Evolutionary conservation across 306 rosid genomes (phyloP), one percentile per base, ranked within the genome.

Genomic region (Vigna radiata): DNA sequence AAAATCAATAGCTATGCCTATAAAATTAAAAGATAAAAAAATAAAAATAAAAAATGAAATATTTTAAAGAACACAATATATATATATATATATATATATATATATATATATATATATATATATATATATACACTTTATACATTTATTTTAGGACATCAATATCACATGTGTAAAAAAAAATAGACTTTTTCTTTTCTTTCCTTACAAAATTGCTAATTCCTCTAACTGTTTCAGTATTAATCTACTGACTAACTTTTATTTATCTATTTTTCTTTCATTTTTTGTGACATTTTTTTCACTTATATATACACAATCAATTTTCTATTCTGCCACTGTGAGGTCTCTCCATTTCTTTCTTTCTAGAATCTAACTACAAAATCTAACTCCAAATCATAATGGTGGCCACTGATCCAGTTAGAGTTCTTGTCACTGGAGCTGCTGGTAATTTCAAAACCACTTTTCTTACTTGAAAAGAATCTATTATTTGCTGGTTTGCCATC

Each of bases 371-470:
- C 53, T 21, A 18, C 46, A 18, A 62, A 56, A 39, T n/a, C 8
- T n/a, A 9, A 25, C 53, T 21, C 23, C 46, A 18, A 62, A 69
- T 70, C 64, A 27, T 56, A 76, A 86, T 90, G 90, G 25, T 18
- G 15, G 83, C 75, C 18, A 69, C 60, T 61, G 64, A 39, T 56
- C 84, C 89, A 13, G 58, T 86, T 67, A 81, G 82, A 81, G 81
- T 90, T 62, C 31, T 84, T 4, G 88, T 88, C 49, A 90, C 88
- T 2, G 94, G 91, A 7, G 89, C 88, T 15, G 90, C 90, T 19
- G 89, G 90, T 90, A 82, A 53, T 68, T 0, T 48, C 41, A 55
- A 19, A 19, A 55, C 31, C 8, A 7, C 7, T 52, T 7, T 25
- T 17, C 58, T 6, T 15, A 48, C 18, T 4, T 15, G 9, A 49